Evolutionary conservation across 1,284 basidiomycete species (phyloP).

Genomic region (Sporisorium reilianum): DNA sequence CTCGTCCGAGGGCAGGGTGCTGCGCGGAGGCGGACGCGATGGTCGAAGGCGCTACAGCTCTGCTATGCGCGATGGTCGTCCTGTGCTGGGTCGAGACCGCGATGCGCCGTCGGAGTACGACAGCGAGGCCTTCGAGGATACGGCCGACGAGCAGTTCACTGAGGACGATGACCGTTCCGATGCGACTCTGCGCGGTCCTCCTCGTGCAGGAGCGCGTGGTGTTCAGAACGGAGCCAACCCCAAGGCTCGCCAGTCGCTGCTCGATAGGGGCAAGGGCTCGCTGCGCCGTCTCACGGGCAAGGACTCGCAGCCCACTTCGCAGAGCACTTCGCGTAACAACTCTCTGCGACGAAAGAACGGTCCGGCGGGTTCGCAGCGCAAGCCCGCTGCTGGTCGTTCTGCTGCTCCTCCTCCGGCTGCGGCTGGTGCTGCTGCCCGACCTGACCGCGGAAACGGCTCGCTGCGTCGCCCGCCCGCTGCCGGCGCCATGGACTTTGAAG

Average conservation of each 20-base stretch:
- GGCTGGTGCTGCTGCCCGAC: not conserved
- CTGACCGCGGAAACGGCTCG: constrained; percentile 16
- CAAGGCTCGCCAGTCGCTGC: constrained; percentile 28
- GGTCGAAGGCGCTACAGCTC: constrained; percentile 45
- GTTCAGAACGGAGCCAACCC: not conserved
- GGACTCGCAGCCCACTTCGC: constrained; percentile 24
- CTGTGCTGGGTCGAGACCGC: constrained; percentile 35
- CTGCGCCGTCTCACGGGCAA: constrained; percentile 30
- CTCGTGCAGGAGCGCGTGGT: constrained; percentile 22
- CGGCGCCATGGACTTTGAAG: constrained; percentile 54
- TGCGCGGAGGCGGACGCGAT: constrained; percentile 41
- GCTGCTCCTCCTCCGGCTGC: constrained; percentile 6
- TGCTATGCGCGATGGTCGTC: constrained; percentile 28
- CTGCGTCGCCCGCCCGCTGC: constrained; percentile 34
- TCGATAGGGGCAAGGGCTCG: constrained; percentile 36
- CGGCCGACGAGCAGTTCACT: constrained; percentile 22
- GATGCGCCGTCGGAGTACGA: constrained; percentile 24
- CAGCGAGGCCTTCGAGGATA: constrained; percentile 40
- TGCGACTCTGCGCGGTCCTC: constrained; percentile 28
- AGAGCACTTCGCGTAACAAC: constrained; percentile 14
- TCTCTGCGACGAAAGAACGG: constrained; percentile 36
- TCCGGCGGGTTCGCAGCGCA: constrained; percentile 16
- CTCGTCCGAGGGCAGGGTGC: constrained; percentile 18
- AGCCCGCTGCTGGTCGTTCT: constrained; percentile 3
- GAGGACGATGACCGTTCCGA: constrained; percentile 46